Percentiles rank a stretch among this genome's conserved stretches.
Evolutionary conservation across 129 eudicot genomes (phyloP).

Genomic region (Saposhnikovia divaricata): DNA sequence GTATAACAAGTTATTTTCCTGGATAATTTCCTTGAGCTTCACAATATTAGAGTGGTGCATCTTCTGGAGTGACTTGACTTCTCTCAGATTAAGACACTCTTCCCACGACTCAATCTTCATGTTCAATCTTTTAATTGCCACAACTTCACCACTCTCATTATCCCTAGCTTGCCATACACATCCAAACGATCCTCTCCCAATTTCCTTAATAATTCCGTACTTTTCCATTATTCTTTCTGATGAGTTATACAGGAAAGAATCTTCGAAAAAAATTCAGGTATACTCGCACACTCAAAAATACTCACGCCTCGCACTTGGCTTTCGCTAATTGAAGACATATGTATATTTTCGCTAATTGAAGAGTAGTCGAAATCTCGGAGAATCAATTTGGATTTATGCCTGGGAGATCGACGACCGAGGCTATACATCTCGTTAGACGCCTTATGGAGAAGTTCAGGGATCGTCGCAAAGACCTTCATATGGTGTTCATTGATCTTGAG

Average conservation of each 20-base stretch:
- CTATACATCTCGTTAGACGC: too few species aligned
- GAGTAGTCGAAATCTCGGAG: too few species aligned
- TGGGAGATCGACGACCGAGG: too few species aligned
- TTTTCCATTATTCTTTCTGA: constrained; percentile 25
- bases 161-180: constrained; percentile 84
- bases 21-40: constrained; percentile 87
- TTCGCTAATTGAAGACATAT: too few species aligned
- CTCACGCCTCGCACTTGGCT: neutral
- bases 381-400: too few species aligned
- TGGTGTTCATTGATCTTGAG: too few species aligned
- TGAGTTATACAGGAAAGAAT: neutral
- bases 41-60: constrained; percentile 95
- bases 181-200: constrained; percentile 96
- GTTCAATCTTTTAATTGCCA: constrained; percentile 94
- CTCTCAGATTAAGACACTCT: constrained; percentile 90
- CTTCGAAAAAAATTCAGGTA: neutral
- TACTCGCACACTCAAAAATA: too few species aligned
- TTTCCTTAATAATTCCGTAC: constrained; percentile 80
- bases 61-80: constrained; percentile 93
- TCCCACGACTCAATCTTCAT: constrained; percentile 88
- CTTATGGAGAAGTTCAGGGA: too few species aligned
- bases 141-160: constrained; percentile 93
- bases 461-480: too few species aligned
- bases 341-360: too few species aligned
- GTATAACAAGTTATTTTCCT: constrained; percentile 78